Evolutionary conservation across 768 basidiomycete species (phyloP), one percentile per base, ranked within the genome.

Genomic region (Hericium erinaceus): DNA sequence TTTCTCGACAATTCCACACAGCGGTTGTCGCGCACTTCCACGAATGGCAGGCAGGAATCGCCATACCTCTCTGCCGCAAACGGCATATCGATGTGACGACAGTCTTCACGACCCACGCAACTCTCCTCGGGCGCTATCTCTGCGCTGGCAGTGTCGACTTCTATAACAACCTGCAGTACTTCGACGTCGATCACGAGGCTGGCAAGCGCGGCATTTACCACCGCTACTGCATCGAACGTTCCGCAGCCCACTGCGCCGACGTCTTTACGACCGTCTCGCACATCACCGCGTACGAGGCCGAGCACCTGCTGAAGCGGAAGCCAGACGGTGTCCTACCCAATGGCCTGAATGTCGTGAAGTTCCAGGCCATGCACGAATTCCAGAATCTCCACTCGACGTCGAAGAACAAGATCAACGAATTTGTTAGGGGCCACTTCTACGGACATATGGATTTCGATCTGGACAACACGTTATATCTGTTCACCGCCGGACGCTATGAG

Each of bases 201-300:
- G 97, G 97, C 44, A 98, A 98, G 74, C 85, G 97, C 59, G 97
- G 97, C 15, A 99, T 99, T 69, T 99, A 99, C 72, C 97, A 99
- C 70, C 74, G 87, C 50, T 98, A 99, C 75, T 99, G 97, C 71
- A 94, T 99, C 70, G 97, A 99, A 70, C 85, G 97, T 54, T 89
- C 91, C 4, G 83, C 95, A 1, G 79, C 95, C 0, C 97, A 99
- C 67, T 97, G 94, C 62, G 87, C 95, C 3, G 97, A 99, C 68
- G 97, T 98, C 38, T 99, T 99, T 70, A 99, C 97, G 16, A 99
- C 97, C 24, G 87, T 99, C 51, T 92, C 89, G 37, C 95, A 98
- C 70, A 98, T 99, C 72, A 99, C 97, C 24, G 97, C 95, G 0
- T 98, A 95, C 72, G 97, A 99, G 71, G 80, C 83, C 55, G 97